These are phyloP conservation scores for Aspergillus amoenus DNA, from an alignment of 2,329 filamentous ascomycete genomes.

Conservation along the genomic window DNA sequence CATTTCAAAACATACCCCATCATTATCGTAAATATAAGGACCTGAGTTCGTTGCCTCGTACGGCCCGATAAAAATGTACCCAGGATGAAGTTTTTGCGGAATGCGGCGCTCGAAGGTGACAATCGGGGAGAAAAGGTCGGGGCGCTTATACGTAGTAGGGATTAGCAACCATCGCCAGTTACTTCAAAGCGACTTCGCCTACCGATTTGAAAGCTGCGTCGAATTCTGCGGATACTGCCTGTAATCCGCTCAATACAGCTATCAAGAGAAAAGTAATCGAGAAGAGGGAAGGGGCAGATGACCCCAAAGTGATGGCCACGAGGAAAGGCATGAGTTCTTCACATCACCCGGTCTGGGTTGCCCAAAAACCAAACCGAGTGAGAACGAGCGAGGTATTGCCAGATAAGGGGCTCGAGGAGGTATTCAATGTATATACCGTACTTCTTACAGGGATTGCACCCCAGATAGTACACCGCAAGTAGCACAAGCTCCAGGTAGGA, in stretches of 20 bases:
- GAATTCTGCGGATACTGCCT: conserved; percentile 26
- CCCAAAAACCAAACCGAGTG: not conserved
- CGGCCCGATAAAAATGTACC: conserved; percentile 53
- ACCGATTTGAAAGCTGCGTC: conserved; percentile 40
- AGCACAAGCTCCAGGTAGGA: not conserved
- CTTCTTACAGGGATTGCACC: not conserved
- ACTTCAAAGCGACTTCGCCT: conserved; percentile 14
- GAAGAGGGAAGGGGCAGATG: conserved; percentile 12
- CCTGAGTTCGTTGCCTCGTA: conserved; percentile 51
- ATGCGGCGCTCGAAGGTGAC: conserved; percentile 32
- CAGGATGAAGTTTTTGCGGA: conserved; percentile 40
- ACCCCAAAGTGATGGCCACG: conserved; percentile 15
- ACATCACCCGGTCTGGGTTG: conserved; percentile 21
- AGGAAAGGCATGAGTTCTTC: conserved; percentile 27
- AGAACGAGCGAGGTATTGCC: not conserved
- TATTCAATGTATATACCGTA: not conserved
- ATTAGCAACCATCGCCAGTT: not conserved
- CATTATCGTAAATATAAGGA: conserved; percentile 54
- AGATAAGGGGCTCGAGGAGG: conserved; percentile 3
- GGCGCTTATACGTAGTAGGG: conserved; percentile 28
- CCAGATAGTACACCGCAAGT: not conserved
- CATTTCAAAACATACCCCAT: conserved; percentile 36
- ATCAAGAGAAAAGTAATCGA: conserved; percentile 17
- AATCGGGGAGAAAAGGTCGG: conserved; percentile 39
- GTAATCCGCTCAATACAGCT: conserved; percentile 20